These are phyloP conservation scores for Rhodofomes roseus DNA, from an alignment of 1,284 basidiomycete species.

Conservation along the genomic window DNA sequence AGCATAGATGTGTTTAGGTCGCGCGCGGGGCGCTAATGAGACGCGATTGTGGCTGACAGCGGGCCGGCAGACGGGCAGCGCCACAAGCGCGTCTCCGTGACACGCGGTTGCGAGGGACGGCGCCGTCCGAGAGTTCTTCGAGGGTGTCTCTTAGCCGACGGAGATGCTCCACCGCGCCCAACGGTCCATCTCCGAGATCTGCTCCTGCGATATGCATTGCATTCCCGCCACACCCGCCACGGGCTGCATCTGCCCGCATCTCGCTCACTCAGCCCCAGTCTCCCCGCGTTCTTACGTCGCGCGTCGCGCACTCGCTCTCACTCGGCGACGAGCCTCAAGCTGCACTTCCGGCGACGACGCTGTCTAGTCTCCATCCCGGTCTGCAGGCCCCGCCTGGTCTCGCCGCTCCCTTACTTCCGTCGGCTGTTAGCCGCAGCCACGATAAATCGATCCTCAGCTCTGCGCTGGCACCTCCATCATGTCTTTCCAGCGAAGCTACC, in stretches of 20 bases:
- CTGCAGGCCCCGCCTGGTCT: background rate
- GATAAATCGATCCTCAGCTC: background rate
- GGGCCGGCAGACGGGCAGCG: background rate
- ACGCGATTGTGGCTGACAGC: background rate
- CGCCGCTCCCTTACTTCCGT: background rate
- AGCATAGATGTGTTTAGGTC: too few relatives aligned
- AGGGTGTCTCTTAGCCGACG: background rate
- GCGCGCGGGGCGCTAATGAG: too few relatives aligned
- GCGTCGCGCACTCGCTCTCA: background rate
- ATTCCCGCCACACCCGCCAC: background rate
- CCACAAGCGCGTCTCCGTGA: background rate
- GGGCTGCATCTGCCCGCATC: too few relatives aligned
- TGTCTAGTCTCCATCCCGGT: background rate
- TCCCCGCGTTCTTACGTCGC: background rate
- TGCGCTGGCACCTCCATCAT: constrained; percentile 1
- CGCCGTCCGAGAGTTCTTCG: background rate
- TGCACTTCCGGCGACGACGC: background rate
- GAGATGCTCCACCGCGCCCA: background rate
- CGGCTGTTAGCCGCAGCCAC: background rate
- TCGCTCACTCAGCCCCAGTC: background rate
- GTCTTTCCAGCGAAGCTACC: constrained; percentile 13
- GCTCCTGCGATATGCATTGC: background rate
- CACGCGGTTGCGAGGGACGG: background rate
- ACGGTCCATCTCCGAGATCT: background rate
- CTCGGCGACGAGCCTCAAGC: background rate